phyloP scores from a whole-genome alignment of 192 early-diverging fungal species.

The Backusella liffmaniae region DNA sequence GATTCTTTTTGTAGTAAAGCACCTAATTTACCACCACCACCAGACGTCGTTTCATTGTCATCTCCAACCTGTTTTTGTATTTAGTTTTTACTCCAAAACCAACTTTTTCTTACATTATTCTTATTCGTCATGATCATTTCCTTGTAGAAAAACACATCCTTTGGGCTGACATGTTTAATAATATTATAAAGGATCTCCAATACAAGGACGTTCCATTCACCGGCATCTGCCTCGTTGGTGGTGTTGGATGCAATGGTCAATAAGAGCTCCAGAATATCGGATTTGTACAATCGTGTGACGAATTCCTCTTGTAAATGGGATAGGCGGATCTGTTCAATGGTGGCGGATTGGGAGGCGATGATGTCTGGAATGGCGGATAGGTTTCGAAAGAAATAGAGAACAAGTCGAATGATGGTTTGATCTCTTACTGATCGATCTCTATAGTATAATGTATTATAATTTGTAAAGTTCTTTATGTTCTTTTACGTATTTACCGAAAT shows the following conservation, averaged over 20 bases:
- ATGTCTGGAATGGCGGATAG: constrained; percentile 78
- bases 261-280: constrained; percentile 66
- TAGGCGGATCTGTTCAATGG: constrained; percentile 52
- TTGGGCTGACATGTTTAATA: constrained; percentile 51
- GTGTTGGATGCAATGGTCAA: constrained; percentile 65
- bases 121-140: background rate
- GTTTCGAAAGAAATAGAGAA: constrained; percentile 78
- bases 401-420: constrained; percentile 59
- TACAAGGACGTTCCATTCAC: constrained; percentile 62
- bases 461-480: background rate
- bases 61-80: background rate
- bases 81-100: background rate
- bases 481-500: constrained; percentile 27
- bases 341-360: constrained; percentile 53
- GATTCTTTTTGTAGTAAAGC: constrained; percentile 17
- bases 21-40: constrained; percentile 7
- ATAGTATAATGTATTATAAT: background rate
- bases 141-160: constrained; percentile 32
- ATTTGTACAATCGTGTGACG: constrained; percentile 45
- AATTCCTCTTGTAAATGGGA: constrained; percentile 58
- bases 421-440: constrained; percentile 61
- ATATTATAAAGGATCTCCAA: constrained; percentile 66
- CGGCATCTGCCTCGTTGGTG: constrained; percentile 51
- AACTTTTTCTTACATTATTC: background rate
- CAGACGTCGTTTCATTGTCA: constrained; percentile 25